Evolutionary conservation across 345 rosid species (phyloP).

Genomic region (Eucalyptus dawsonii): DNA sequence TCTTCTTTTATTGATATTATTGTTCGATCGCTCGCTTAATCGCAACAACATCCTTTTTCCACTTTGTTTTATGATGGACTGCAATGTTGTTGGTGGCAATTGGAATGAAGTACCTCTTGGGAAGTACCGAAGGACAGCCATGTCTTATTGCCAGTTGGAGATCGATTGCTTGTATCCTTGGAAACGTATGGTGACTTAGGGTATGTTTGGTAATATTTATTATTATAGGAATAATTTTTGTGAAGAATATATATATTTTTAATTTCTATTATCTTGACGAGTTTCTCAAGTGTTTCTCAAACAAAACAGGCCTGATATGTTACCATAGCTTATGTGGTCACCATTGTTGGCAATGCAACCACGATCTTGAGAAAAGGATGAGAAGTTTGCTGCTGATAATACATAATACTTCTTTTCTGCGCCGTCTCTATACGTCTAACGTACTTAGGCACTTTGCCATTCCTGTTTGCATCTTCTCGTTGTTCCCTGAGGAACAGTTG

Average conservation of each 20-base stretch:
- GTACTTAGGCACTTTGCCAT: conserved; percentile 42
- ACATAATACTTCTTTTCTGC: conserved; percentile 75
- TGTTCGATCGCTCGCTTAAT: no score
- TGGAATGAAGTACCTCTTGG: conserved; percentile 89
- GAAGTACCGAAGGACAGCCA: conserved; percentile 54
- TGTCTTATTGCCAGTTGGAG: conserved; percentile 75
- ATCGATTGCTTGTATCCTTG: conserved; percentile 89
- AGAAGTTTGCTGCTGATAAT: conserved; percentile 68
- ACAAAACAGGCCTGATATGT: not conserved
- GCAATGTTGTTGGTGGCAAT: conserved; percentile 83
- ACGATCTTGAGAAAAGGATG: conserved; percentile 76
- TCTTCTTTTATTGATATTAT: no score
- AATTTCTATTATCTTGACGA: rapidly evolving
- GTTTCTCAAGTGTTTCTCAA: not conserved
- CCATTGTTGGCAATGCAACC: conserved; percentile 91
- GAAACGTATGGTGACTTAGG: not conserved
- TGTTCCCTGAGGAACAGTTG: conserved; percentile 30
- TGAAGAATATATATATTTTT: no score
- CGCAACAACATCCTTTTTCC: conserved; percentile 27
- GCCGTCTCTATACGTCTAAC: conserved; percentile 54
- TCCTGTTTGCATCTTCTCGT: conserved; percentile 64
- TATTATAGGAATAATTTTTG: no score
- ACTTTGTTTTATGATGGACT: conserved; percentile 92
- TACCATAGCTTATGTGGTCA: conserved; percentile 70
- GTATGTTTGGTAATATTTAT: rapidly evolving